Evolutionary conservation across 1,284 basidiomycete genomes (phyloP), one percentile per base, ranked within the genome.

Genomic region (Porodaedalea pini): DNA sequence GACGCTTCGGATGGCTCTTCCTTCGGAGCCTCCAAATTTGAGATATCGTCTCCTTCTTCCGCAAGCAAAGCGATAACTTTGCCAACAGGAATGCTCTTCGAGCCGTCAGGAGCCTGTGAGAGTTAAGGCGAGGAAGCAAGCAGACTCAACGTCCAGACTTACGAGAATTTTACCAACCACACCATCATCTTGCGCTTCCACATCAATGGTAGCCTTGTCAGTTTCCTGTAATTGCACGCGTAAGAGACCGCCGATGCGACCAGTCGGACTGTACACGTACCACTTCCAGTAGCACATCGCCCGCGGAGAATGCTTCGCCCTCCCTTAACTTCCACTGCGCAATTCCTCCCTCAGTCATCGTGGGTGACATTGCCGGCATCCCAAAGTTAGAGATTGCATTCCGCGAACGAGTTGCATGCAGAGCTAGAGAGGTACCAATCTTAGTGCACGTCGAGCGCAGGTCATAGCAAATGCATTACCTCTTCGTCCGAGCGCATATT

Each of bases 121-220:
- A 53, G 1, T 50, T 44, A 29, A 39, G 48, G 23, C n/a, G 21
- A 51, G 27, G 27, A 37, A 27, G 51, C 27, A 32, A 4, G 49
- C 25, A 31, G 60, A 31, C 45, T 40, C 21, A 34, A 37, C 3
- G 54, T 29, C 17, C 25, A 19, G 3, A 72, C 84, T 60, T 64
- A 94, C 92, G 62, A 98, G 61, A 63, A 98, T 97, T 77, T 94
- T 98, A 44, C 90, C 95, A 69, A 99, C 73, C 13, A 98, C 74
- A 63, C 96, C 96, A 65, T 98, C 95, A 41, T 98, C 95, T 71
- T 94, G 94, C 4, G 96, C 94, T 74, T 99, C 96, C n/a, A 99
- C 95, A 68, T 99, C 96, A 68, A 99, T 98, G 1, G 94, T 97
- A 11, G 96, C 96, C 77, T 98, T 98, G 82, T 98, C 96, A 37